Base-by-base conservation (phyloP, 176 grass and related monocot genomes). In the Coix lacrymajobi region DNA sequence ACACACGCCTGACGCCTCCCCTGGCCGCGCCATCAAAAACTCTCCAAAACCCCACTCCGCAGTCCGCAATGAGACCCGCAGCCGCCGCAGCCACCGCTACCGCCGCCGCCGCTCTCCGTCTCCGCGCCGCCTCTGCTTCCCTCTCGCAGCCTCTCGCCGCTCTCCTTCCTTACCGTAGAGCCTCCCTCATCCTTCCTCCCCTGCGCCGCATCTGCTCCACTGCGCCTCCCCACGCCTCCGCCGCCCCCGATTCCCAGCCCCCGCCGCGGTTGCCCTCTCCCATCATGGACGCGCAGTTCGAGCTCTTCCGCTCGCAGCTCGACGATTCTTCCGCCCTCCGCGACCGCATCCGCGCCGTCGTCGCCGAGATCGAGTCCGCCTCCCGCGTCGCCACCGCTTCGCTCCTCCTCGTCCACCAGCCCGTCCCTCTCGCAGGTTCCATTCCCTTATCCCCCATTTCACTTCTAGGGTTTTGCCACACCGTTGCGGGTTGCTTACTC, bases 321-420 rank as follows among this genome's bases (percentile, higher is more conserved):
- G 89, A 93, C 14, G 89, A 88, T 43, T 93, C 93, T n/a, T 90
- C 92, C 26, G 81, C 85, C 13, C 66, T 99, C 62, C 87, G 91
- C 28, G 93, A 94, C 56, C 89, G 86, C 76, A 93, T 96, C 52
- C 91, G 89, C 40, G 34, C 68, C 48, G 93, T 96, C 20, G 89
- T 93, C n/a, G n/a, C 83, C 24, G 93, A 90, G 85, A 75, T 99
- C 61, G 93, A 99, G 83, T 88, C 79, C n/a, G 83, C 89, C 61
- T 89, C 86, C 68, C 89, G 93, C 41, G 58, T 91, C 68, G 89
- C 94, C 60, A 83, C 84, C 64, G 90, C 96, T 28, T 80, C 91
- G 25, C 91, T 99, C 71, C 92, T 98, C 51, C 91, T 95, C 79
- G 93, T 96, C 63, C 93, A 93, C 87, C 93, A 96, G 82, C 85